A percentile compares a stretch with the other conserved stretches of the same genome.
Conservation (phyloP, 345 rosid genomes). For the Psidium friedrichsthalianum region DNA sequence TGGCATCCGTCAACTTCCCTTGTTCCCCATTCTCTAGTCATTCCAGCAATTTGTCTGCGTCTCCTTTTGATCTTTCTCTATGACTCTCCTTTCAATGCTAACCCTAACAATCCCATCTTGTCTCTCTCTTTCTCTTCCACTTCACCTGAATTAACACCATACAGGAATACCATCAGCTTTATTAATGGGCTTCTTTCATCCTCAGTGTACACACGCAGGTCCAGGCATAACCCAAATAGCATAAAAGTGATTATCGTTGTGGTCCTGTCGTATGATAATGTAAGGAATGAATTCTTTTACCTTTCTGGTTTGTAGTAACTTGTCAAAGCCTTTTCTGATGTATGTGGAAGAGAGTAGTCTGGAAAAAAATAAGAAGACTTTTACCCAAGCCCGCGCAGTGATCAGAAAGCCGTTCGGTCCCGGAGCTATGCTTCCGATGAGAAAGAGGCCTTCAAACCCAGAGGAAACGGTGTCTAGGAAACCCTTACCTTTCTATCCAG, state of each 20-base stretch:
- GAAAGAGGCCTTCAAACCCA: conserved; percentile 26
- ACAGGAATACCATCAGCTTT: background rate
- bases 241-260: background rate
- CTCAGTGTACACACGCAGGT: conserved; percentile 1
- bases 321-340: background rate
- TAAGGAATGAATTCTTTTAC: too few relatives aligned
- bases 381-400: conserved; percentile 34
- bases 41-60: background rate
- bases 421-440: conserved; percentile 21
- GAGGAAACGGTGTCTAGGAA: conserved; percentile 39
- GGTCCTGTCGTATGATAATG: too few relatives aligned
- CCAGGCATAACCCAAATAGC: background rate
- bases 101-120: background rate
- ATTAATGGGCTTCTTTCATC: background rate
- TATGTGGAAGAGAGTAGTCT: conserved; percentile 6
- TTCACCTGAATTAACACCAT: background rate
- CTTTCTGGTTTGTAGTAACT: too few relatives aligned
- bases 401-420: conserved; percentile 29
- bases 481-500: conserved; percentile 49
- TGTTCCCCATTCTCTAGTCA: background rate
- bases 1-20: background rate
- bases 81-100: conserved; percentile 1
- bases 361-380: conserved; percentile 25
- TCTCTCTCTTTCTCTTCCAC: background rate
- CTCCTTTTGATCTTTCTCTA: background rate